Conservation (phyloP, 768 basidiomycete genomes). For the Phlegmacium glaucopus region DNA sequence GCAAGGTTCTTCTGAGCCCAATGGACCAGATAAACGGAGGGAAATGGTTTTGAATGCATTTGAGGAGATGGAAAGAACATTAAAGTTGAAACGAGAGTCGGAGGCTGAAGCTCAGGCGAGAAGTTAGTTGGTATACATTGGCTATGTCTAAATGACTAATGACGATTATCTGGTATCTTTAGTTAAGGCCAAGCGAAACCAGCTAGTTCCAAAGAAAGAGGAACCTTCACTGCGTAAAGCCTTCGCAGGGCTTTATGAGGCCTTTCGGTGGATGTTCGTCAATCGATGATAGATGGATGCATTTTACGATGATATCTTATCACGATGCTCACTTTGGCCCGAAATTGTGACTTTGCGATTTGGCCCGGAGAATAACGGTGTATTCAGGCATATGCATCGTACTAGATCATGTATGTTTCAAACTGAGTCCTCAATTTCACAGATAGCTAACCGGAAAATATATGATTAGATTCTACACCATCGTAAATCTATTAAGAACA, state of each 20-base stretch:
- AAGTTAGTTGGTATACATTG: constrained; percentile 10
- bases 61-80: constrained; percentile 61
- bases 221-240: constrained; percentile 37
- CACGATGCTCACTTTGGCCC: no score
- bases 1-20: constrained; percentile 10
- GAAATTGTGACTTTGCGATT: no score
- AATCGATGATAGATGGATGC: constrained; percentile 25
- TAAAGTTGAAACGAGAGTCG: constrained; percentile 44
- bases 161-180: background rate
- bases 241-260: constrained; percentile 50
- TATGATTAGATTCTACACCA: no score
- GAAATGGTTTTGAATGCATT: constrained; percentile 58
- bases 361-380: no score
- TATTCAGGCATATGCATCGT: no score
- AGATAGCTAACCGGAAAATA: no score
- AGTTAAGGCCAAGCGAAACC: constrained; percentile 1
- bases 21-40: constrained; percentile 18
- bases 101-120: constrained; percentile 7
- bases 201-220: constrained; percentile 7
- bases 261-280: constrained; percentile 6
- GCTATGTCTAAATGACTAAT: background rate
- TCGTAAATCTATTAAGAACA: no score
- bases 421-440: no score
- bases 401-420: no score
- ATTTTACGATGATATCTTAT: no score